Base-by-base conservation (phyloP, 768 basidiomycete species). In the Mycena capillaripes region DNA sequence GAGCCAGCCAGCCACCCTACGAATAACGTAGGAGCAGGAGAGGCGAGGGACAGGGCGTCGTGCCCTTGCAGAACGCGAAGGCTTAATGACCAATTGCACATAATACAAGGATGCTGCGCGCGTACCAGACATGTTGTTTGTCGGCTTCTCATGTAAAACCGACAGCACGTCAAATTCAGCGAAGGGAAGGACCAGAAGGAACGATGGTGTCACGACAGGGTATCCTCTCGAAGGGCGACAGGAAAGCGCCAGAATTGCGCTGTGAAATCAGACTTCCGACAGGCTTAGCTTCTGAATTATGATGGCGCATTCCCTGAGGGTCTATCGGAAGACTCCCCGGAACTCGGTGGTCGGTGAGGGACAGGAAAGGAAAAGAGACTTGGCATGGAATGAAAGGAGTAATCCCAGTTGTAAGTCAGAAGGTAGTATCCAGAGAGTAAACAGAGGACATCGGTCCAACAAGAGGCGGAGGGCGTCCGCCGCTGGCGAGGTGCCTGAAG, bases 31-130 rank as follows among this genome's bases (percentile, higher is more conserved):
- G 9, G 32, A 50, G 3, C 16, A 52, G 25, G 48, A 25, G 1
- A 25, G 16, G 25, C 57, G 25, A 25, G 46, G 48, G 23, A 17
- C 23, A 36, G 38, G 6, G 34, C 36, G 25, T n/a, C 48, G 58
- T 30, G 23, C 27, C 25, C 59, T 42, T 14, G 50, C 60, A 48
- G 36, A 32, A 36, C 34, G 27, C 27, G 36, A 29, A 50, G 34
- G 59, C 42, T 32, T 38, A 34, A 60, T 69, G 68, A 69, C 68
- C 68, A 62, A 69, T 69, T 62, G 55, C 68, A 69, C 60, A 69
- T 69, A 62, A 66, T 53, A 44, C 30, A 40, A 36, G 60, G 38
- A 68, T n/a, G n/a, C 44, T 17, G 58, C 2, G 48, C 48, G 66
- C 50, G 17, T 68, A 60, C 48, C 50, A 12, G n/a, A 68, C 66